phyloP scores from a whole-genome alignment of 1,284 basidiomycete species.

The Peniophora sp. region DNA sequence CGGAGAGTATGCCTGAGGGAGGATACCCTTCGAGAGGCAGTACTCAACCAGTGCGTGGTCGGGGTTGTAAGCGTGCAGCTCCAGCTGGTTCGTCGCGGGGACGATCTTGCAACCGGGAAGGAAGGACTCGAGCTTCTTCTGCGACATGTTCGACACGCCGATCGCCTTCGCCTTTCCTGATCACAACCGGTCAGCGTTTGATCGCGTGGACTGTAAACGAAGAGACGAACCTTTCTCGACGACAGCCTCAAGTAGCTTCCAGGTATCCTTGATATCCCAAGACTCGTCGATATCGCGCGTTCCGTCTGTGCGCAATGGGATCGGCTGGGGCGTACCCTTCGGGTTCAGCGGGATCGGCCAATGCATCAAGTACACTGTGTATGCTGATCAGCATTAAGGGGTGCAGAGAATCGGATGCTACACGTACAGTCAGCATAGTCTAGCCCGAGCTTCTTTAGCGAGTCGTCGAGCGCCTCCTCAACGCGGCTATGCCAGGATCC shows the following conservation, averaged over 20 bases:
- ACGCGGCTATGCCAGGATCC: constrained; percentile 67
- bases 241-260: constrained; percentile 77
- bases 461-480: constrained; percentile 67
- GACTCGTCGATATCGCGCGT: constrained; percentile 57
- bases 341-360: constrained; percentile 78
- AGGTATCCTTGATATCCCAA: constrained; percentile 69
- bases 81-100: constrained; percentile 58
- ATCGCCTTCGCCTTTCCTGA: constrained; percentile 45
- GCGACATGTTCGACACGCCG: constrained; percentile 53
- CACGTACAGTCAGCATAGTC: constrained; percentile 72
- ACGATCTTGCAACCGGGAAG: constrained; percentile 39
- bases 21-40: constrained; percentile 62
- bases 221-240: constrained; percentile 46
- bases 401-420: neutral
- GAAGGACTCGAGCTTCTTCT: constrained; percentile 32
- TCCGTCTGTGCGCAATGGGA: constrained; percentile 65
- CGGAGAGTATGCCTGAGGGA: constrained; percentile 79
- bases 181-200: neutral
- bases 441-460: constrained; percentile 62
- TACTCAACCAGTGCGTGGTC: constrained; percentile 66
- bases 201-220: neutral
- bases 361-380: constrained; percentile 61
- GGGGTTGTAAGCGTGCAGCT: constrained; percentile 73
- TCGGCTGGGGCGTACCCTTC: constrained; percentile 57
- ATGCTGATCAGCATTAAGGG: neutral